phyloP scores from a whole-genome alignment of 1,139 yeast species.

The Diutina rugosa region DNA sequence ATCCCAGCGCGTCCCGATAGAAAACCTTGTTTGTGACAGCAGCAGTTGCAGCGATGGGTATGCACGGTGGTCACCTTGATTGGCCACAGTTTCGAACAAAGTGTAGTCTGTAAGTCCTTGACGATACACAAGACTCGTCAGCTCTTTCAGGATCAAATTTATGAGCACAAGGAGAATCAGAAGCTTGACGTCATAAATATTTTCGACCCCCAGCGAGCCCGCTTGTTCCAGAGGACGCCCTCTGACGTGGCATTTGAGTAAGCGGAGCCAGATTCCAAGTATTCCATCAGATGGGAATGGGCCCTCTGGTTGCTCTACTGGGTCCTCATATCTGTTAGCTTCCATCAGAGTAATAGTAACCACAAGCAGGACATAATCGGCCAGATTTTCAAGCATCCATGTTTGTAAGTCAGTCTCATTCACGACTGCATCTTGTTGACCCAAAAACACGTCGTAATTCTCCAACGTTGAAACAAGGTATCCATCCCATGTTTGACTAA shows the following conservation, averaged over 20 bases:
- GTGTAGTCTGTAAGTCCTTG: slow-evolving; percentile 1
- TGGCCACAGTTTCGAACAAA: background rate
- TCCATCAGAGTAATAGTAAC: background rate
- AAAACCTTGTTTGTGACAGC: background rate
- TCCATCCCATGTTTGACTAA: background rate
- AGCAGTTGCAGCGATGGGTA: background rate
- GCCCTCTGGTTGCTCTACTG: background rate
- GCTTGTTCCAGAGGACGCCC: background rate
- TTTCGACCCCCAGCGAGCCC: background rate
- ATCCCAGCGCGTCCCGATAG: background rate
- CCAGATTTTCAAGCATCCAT: slow-evolving; percentile 1
- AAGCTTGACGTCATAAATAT: background rate
- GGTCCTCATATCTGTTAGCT: background rate
- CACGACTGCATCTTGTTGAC: background rate
- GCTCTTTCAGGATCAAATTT: background rate
- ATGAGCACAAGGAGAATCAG: background rate
- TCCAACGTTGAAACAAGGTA: background rate
- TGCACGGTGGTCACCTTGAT: background rate
- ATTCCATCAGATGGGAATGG: background rate
- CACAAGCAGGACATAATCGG: background rate
- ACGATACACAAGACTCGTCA: background rate
- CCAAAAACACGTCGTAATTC: background rate
- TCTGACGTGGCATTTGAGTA: background rate
- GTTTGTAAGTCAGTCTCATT: background rate
- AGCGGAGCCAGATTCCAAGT: background rate